phyloP scores from a whole-genome alignment of 2,329 filamentous ascomycete species.

The Eutypa lata region DNA sequence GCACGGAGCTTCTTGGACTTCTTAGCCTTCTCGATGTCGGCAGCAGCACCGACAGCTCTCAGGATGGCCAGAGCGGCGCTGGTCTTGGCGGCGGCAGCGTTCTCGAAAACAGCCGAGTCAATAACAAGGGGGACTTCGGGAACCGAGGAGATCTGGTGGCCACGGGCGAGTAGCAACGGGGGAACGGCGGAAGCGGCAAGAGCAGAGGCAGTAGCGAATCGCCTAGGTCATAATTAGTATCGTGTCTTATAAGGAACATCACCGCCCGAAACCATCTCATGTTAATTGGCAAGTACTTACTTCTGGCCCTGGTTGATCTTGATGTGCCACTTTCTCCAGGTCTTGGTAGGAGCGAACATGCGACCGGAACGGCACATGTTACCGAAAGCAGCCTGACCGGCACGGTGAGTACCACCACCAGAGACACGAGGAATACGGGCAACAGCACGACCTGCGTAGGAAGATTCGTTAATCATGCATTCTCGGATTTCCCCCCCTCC shows the following conservation, averaged over 20 bases:
- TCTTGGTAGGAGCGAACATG: constrained; percentile 99
- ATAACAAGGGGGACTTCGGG: constrained; percentile 97
- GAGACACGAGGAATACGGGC: constrained; percentile 99
- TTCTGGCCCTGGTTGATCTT: constrained; percentile 99
- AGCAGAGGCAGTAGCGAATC: constrained; percentile 96
- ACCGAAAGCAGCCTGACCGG: constrained; percentile 99
- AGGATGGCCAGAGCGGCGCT: constrained; percentile 82
- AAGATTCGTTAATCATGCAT: constrained; percentile 7
- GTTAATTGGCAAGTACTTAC: constrained; percentile 48
- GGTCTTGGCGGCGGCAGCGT: constrained; percentile 80
- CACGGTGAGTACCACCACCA: constrained; percentile 99
- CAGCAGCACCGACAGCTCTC: constrained; percentile 83
- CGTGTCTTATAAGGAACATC: neutral
- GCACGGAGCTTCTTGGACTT: constrained; percentile 94
- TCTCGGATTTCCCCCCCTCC: constrained; percentile 2
- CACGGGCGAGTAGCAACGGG: constrained; percentile 92
- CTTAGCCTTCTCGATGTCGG: constrained; percentile 94
- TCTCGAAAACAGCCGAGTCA: constrained; percentile 84
- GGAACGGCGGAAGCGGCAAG: constrained; percentile 94
- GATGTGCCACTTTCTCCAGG: constrained; percentile 99
- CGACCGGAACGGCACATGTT: constrained; percentile 99
- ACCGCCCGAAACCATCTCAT: neutral
- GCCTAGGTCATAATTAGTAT: constrained; percentile 49
- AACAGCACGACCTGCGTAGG: constrained; percentile 80
- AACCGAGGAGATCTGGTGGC: constrained; percentile 88